Evolutionary conservation across 179 eudicot species (phyloP).

Genomic region (Drosera spatulata): DNA sequence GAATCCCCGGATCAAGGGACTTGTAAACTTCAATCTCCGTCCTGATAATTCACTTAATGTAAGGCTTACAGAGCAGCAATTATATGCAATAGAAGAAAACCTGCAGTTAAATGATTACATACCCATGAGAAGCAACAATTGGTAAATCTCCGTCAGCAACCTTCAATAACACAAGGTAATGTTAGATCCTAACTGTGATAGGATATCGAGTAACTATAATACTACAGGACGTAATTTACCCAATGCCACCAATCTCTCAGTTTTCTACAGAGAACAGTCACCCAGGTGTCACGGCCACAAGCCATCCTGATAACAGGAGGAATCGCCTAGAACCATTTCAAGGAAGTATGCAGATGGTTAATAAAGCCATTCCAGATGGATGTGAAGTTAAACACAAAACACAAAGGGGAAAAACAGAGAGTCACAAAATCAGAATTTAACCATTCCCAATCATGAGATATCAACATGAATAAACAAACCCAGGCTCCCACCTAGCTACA

Average conservation of each 20-base stretch:
- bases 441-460: no score
- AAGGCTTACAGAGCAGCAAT: background rate
- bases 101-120: slow-evolving; percentile 18
- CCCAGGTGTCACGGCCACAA: slow-evolving; percentile 84
- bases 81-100: slow-evolving; percentile 1
- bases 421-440: no score
- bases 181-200: slow-evolving; percentile 3
- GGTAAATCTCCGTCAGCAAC: slow-evolving; percentile 98
- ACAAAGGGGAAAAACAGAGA: no score
- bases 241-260: slow-evolving; percentile 99
- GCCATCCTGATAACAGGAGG: slow-evolving; percentile 95
- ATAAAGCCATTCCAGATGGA: background rate
- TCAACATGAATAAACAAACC: no score
- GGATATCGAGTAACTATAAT: background rate
- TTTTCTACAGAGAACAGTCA: slow-evolving; percentile 91
- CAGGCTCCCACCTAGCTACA: no score
- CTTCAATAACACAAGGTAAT: slow-evolving; percentile 28
- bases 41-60: slow-evolving; percentile 18
- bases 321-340: slow-evolving; percentile 47
- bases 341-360: background rate
- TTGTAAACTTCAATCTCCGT: slow-evolving; percentile 74
- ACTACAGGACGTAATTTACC: slow-evolving; percentile 37
- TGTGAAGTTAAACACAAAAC: no score
- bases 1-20: slow-evolving; percentile 70
- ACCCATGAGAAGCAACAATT: slow-evolving; percentile 90